phyloP scores from a whole-genome alignment of 2,329 filamentous ascomycete genomes.

The Colletotrichum falcatum region DNA sequence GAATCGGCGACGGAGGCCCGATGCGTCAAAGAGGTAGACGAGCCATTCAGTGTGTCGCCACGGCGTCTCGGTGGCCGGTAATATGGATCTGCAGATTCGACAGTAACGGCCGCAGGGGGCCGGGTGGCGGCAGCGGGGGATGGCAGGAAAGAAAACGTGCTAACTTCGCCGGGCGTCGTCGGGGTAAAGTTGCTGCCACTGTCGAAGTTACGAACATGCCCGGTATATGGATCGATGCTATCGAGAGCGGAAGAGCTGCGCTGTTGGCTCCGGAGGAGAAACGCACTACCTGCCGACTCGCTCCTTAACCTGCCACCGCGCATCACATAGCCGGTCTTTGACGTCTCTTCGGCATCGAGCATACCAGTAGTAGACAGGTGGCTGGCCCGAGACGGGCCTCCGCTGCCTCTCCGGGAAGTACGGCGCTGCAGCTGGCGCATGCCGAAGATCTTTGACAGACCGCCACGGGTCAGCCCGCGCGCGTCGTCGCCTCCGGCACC shows the following conservation, averaged over 20 bases:
- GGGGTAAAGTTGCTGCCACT: constrained; percentile 76
- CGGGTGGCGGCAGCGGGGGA: constrained; percentile 63
- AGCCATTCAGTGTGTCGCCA: constrained; percentile 67
- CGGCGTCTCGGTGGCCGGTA: constrained; percentile 86
- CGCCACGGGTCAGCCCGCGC: constrained; percentile 79
- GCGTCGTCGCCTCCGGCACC: constrained; percentile 84
- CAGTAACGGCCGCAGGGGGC: constrained; percentile 56
- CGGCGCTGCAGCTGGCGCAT: constrained; percentile 88
- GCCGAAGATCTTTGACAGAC: constrained; percentile 89
- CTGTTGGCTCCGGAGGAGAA: constrained; percentile 57
- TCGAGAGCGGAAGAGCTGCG: constrained; percentile 69
- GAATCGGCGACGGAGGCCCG: constrained; percentile 49
- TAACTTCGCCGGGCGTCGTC: constrained; percentile 78
- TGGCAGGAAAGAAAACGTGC: constrained; percentile 77
- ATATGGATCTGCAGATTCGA: constrained; percentile 79
- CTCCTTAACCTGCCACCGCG: constrained; percentile 68
- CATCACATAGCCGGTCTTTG: constrained; percentile 70
- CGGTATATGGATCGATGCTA: constrained; percentile 60
- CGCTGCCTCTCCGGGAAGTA: constrained; percentile 68
- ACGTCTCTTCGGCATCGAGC: constrained; percentile 75
- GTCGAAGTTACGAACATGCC: constrained; percentile 61
- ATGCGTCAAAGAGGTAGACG: constrained; percentile 49
- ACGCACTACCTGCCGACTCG: constrained; percentile 69
- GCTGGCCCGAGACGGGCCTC: constrained; percentile 76
- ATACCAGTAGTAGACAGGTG: constrained; percentile 87